Percentiles rank a stretch among this genome's conserved stretches.
Evolutionary conservation across 139 green algal genomes (phyloP).

Genomic region (Desmodesmus armatus): DNA sequence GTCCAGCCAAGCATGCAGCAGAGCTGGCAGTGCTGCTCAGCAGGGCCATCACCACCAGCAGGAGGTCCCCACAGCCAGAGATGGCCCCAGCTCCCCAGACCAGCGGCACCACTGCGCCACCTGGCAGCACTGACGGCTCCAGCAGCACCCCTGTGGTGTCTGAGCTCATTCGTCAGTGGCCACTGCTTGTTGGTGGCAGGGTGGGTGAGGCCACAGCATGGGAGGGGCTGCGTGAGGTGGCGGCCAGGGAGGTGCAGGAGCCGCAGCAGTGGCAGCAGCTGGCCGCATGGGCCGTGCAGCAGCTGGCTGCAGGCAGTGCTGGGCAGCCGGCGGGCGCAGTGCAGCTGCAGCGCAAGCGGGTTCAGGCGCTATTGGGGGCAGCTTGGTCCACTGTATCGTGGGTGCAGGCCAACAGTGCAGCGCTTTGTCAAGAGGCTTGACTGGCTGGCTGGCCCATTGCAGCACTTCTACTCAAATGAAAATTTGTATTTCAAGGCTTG

Average conservation of each 20-base stretch:
- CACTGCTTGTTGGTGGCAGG: background rate
- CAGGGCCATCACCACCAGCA: background rate
- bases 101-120: no score
- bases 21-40: conserved; percentile 3
- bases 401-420: background rate
- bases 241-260: background rate
- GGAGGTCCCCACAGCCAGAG: no score
- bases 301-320: no score
- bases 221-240: background rate
- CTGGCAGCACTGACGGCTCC: no score
- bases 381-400: conserved; percentile 17
- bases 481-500: no score
- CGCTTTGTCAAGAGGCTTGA: background rate
- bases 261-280: conserved; percentile 2
- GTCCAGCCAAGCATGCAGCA: background rate
- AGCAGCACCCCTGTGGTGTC: no score
- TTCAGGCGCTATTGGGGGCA: background rate
- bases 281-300: conserved; percentile 6
- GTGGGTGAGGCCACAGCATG: background rate
- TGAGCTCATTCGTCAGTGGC: conserved; percentile 6
- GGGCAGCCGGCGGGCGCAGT: background rate
- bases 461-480: no score
- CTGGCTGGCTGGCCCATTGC: no score
- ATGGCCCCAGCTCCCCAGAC: no score
- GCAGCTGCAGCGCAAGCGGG: background rate